Base-by-base conservation (phyloP, 805 yeast species). In the Schwanniomyces sp. region DNA sequence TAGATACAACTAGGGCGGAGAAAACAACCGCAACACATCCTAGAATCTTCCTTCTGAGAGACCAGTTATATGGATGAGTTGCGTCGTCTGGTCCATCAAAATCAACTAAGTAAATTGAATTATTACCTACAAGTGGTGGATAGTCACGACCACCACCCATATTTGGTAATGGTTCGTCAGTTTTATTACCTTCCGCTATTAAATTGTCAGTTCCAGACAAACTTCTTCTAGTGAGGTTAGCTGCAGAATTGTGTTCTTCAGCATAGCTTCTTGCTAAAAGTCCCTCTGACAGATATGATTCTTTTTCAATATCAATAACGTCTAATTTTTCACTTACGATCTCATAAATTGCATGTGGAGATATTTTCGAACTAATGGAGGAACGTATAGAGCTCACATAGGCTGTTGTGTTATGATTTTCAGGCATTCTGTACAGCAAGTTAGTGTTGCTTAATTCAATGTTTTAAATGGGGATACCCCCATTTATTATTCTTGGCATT, bases 1-100 rank as follows among this genome's bases (percentile, higher is more conserved):
- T 82, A 2, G 91, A 76, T 34, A 84, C 75, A 1, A 75, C 46
- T 28, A 62, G 52, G 2, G 76, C 76, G 26, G 67, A 51, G 39
- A 66, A 52, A 2, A 66, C 75, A 2, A 66, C 72, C 17, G 62
- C 49, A 4, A 52, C 41, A 36, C 67, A 61, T 24, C 46, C 56
- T 17, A 54, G 8, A 7, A 66, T 27, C 52, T 70, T 70, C 25
- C 47, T 61, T 18, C 34, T 12, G 9, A 55, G 47, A 17, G 85
- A 63, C 92, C 91, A 89, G 61, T 91, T 90, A 60, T 83, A 84
- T 0, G 97, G 96, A 62, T 84, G 89, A 7, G 67, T 48, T 1
- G 96, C 96, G 61, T 91, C 97, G 41, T 82, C 73, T 1, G 85
- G 84, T 0, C 96, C 96, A 59, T 86, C 86, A 58, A 76, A 89